A percentile compares a stretch with the other conserved stretches of the same genome.
These are phyloP conservation scores for Colletotrichum horii DNA, from an alignment of 2,329 filamentous ascomycete species.

Conservation along the genomic window DNA sequence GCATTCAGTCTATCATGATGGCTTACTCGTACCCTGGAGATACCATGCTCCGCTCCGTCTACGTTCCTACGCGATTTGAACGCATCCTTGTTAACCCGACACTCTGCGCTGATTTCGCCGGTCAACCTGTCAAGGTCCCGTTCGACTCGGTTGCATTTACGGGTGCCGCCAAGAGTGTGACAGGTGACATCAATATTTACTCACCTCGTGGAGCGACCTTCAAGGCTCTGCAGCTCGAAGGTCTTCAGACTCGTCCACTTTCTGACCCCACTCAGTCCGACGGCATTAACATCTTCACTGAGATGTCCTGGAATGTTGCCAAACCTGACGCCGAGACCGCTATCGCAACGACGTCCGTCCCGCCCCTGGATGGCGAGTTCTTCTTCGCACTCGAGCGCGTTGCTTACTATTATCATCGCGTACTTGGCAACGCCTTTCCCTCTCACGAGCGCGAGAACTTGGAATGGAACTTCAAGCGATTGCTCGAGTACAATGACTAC, in stretches of 20 bases:
- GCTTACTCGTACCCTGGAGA: constrained; percentile 36
- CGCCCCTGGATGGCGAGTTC: background rate
- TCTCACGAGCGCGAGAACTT: background rate
- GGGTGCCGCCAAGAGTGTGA: background rate
- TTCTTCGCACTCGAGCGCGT: background rate
- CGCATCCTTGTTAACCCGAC: background rate
- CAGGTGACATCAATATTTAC: background rate
- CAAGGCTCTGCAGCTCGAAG: background rate
- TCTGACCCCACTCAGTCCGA: background rate
- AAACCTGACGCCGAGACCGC: background rate
- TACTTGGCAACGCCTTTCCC: background rate
- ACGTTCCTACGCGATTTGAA: constrained; percentile 31
- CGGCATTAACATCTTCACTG: background rate
- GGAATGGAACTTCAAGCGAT: background rate
- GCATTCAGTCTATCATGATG: constrained; percentile 36
- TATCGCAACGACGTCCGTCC: background rate
- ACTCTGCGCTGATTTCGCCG: background rate
- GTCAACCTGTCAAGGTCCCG: background rate
- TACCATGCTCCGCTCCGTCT: constrained; percentile 31
- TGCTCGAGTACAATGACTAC: background rate
- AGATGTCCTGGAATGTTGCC: background rate
- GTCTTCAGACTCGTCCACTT: background rate
- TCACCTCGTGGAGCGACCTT: background rate
- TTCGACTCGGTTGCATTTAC: background rate
- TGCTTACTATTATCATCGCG: background rate